Base-by-base conservation (phyloP, 352 stramenopile species). In the Stephanocyclus meneghinianus region DNA sequence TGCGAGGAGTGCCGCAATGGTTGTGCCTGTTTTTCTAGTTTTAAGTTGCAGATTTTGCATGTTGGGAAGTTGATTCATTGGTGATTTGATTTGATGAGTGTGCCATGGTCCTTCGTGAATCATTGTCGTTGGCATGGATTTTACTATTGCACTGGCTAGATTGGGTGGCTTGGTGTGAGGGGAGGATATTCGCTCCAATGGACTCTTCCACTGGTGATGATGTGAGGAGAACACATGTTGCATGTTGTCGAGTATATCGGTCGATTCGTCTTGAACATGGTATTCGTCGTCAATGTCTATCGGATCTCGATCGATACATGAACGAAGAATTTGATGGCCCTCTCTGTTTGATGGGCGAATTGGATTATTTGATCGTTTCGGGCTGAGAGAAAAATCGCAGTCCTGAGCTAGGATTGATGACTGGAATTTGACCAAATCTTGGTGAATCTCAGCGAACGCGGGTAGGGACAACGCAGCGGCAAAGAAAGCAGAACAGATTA, bases 1-100 rank as follows among this genome's bases (percentile, higher is more conserved):
- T 83, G 94, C 95, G 48, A 97, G 89, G 66, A 97, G 93, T 64
- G 95, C 96, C 40, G 93, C 89, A 75, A 98, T 98, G 60, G 96
- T 98, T 9, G 96, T 98, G 61, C 96, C 96, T 4, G 96, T 98
- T 40, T 47, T 67, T 29, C 72, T 62, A 55, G 63, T 57, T 56
- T 71, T 79, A 11, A 71, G 42, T 59, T 62, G 47, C 3, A 29
- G 53, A 50, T 74, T 50, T 4, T 55, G 40, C 13, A 40, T 11
- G 37, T 30, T 66, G 45, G 32, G 50, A 1, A 44, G 32, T 42
- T 15, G 37, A n/a, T 61, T 1, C 21, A 32, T 26, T 11, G 44
- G 2, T n/a, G 56, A 37, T 45, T 71, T 48, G 42, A 74, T 79
- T 68, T 80, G 40, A 21, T 80, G 65, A 11, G 53, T 59, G 18